Percentiles rank a stretch among this genome's conserved stretches.
phyloP scores from a whole-genome alignment of 2,329 filamentous ascomycete species.

The Pseudogymnoascus sp. region DNA sequence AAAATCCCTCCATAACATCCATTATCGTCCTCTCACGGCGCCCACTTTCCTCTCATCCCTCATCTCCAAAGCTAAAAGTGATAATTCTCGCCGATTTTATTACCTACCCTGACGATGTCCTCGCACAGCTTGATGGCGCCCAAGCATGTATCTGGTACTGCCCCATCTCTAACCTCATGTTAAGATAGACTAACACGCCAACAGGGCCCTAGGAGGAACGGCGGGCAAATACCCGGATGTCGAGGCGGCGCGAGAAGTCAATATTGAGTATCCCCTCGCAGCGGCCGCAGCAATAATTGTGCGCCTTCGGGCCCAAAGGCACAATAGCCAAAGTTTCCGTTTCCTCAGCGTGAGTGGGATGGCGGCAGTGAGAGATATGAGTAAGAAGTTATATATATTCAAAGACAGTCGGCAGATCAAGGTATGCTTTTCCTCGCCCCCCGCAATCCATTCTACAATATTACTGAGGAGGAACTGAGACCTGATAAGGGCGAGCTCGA shows the following conservation, averaged over 20 bases:
- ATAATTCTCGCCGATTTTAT: constrained; percentile 44
- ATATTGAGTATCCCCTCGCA: not conserved
- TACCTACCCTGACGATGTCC: constrained; percentile 36
- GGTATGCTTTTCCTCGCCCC: not conserved
- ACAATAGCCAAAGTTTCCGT: not conserved
- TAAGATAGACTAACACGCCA: not conserved
- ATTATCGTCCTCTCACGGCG: constrained; percentile 43
- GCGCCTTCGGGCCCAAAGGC: not conserved
- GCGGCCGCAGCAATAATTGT: not conserved
- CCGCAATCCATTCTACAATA: constrained; percentile 8
- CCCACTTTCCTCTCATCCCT: constrained; percentile 33
- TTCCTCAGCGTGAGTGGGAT: not conserved
- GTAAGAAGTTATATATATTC: not conserved
- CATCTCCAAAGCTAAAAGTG: constrained; percentile 41
- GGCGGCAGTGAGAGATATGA: not conserved
- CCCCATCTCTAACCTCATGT: not conserved
- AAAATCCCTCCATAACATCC: constrained; percentile 40
- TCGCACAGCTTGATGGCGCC: constrained; percentile 33
- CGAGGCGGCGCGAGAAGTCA: not conserved
- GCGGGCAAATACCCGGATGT: not conserved
- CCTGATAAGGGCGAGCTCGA: not conserved
- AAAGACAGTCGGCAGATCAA: not conserved
- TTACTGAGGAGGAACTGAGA: constrained; percentile 10
- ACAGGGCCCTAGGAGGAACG: constrained; percentile 4
- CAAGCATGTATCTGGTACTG: constrained; percentile 19